Evolutionary conservation across 306 rosid genomes (phyloP).

Genomic region (Ceratonia siliqua): DNA sequence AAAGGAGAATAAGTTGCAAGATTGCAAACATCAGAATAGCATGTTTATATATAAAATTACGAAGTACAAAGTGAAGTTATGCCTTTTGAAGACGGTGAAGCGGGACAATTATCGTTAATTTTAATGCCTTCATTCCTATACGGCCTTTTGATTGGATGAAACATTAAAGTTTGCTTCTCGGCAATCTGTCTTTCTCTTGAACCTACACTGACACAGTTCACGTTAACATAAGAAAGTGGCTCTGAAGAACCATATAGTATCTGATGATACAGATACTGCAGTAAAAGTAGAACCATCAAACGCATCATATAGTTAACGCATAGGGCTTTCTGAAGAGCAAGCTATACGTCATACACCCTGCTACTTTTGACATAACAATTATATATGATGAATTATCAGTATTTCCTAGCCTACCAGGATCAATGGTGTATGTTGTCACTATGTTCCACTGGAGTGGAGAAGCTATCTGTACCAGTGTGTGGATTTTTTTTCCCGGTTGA

Average conservation of each 20-base stretch:
- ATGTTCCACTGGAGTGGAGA: no score
- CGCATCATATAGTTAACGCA: conserved; percentile 22
- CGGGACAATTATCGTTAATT: conserved; percentile 39
- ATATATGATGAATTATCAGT: background rate
- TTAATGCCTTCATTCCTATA: conserved; percentile 43
- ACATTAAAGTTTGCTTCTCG: conserved; percentile 42
- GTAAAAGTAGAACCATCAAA: conserved; percentile 25
- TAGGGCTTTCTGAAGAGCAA: background rate
- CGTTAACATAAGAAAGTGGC: conserved; percentile 22
- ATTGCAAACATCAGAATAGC: conserved; percentile 13
- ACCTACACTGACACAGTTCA: conserved; percentile 42
- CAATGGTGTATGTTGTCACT: background rate
- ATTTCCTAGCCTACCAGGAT: conserved; percentile 4
- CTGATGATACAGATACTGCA: conserved; percentile 16
- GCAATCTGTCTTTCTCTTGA: conserved; percentile 44
- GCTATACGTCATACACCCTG: background rate
- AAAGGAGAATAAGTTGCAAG: conserved; percentile 10
- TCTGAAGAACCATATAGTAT: background rate
- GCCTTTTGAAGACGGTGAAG: conserved; percentile 50
- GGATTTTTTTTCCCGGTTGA: background rate
- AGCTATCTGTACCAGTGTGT: background rate
- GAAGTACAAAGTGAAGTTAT: conserved; percentile 32
- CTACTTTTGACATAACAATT: background rate
- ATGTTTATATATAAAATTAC: conserved; percentile 25
- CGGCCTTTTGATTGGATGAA: conserved; percentile 53